These are phyloP conservation scores for Cutaneotrichosporon cavernicola DNA, from an alignment of 1,284 basidiomycete genomes.

Conservation along the genomic window DNA sequence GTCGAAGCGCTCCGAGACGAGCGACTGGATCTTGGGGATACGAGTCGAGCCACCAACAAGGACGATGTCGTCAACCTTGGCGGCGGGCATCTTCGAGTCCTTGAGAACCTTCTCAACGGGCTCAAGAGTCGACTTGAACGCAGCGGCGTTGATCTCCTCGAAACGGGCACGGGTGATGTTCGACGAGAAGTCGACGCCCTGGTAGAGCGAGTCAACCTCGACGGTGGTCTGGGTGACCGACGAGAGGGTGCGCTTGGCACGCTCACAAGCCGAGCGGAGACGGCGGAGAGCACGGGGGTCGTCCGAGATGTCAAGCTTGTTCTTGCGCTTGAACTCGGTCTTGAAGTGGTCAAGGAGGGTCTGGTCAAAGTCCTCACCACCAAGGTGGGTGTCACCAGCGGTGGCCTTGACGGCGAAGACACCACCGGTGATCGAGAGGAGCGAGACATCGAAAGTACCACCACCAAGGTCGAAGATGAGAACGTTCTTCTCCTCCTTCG, in stretches of 20 bases:
- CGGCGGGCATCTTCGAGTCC: slow-evolving; percentile 90
- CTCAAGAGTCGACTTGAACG: slow-evolving; percentile 95
- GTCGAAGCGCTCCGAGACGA: slow-evolving; percentile 98
- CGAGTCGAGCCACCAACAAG: slow-evolving; percentile 97
- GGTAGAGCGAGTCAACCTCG: slow-evolving; percentile 96
- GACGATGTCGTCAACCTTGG: slow-evolving; percentile 70
- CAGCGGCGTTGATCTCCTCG: slow-evolving; percentile 95
- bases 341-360: slow-evolving; percentile 87
- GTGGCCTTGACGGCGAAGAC: slow-evolving; percentile 97
- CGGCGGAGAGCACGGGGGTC: slow-evolving; percentile 96
- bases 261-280: slow-evolving; percentile 96
- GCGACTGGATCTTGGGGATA: slow-evolving; percentile 97
- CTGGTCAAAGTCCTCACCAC: slow-evolving; percentile 99
- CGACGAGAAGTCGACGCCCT: slow-evolving; percentile 98
- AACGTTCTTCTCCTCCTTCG: slow-evolving; percentile 92
- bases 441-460: slow-evolving; percentile 71
- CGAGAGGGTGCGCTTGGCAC: slow-evolving; percentile 97
- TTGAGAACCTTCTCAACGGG: slow-evolving; percentile 98
- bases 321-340: slow-evolving; percentile 97
- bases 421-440: slow-evolving; percentile 87
- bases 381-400: slow-evolving; percentile 97
- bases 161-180: slow-evolving; percentile 98
- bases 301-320: slow-evolving; percentile 83
- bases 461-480: slow-evolving; percentile 99
- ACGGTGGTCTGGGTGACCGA: slow-evolving; percentile 95